Evolutionary conservation across 1,284 basidiomycete species (phyloP).

Genomic region (Trichosporon asahii): DNA sequence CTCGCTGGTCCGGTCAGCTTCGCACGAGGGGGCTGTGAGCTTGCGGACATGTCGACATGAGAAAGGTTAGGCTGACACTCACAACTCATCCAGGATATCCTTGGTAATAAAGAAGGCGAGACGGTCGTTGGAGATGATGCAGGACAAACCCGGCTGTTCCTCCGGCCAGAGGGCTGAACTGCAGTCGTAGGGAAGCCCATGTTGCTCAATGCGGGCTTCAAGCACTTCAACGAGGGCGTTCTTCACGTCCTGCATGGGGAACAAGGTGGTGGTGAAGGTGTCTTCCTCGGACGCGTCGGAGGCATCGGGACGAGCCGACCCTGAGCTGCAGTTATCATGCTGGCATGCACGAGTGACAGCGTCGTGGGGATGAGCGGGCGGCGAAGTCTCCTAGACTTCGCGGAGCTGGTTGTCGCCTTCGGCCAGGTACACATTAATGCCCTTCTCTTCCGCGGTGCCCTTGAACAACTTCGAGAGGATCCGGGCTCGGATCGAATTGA

Average conservation of each 20-base stretch:
- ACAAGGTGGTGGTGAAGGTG: background rate
- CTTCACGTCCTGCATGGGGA: background rate
- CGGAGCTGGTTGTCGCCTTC: too few relatives aligned
- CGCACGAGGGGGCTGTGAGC: background rate
- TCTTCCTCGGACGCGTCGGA: too few relatives aligned
- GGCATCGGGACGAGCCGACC: too few relatives aligned
- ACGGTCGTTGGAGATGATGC: background rate
- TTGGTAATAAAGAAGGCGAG: background rate
- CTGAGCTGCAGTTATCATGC: too few relatives aligned
- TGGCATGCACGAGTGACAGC: too few relatives aligned
- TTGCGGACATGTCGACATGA: too few relatives aligned
- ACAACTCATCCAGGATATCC: background rate
- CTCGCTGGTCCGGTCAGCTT: background rate
- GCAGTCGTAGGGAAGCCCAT: background rate
- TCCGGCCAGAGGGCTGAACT: background rate
- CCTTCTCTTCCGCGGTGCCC: too few relatives aligned
- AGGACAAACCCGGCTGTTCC: background rate
- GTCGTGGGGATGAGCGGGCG: too few relatives aligned
- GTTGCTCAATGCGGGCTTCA: background rate
- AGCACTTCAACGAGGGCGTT: background rate
- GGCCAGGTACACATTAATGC: too few relatives aligned
- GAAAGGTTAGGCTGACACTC: background rate
- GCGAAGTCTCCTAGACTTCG: too few relatives aligned
- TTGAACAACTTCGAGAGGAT: too few relatives aligned
- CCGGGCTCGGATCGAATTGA: too few relatives aligned